Evolutionary conservation across 306 rosid genomes (phyloP).

Genomic region (Chamaecrista fasciculata): DNA sequence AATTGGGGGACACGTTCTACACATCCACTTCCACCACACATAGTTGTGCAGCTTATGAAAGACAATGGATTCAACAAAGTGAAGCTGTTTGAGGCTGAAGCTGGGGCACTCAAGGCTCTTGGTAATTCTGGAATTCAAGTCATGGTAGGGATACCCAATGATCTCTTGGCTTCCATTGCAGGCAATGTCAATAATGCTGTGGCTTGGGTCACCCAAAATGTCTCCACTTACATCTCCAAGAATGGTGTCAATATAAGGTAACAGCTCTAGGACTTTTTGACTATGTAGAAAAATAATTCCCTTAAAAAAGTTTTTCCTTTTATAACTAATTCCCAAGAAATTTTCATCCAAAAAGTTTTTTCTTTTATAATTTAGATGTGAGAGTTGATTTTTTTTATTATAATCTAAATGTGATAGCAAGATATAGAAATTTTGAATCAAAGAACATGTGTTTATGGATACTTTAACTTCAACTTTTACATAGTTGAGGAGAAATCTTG

Average conservation of each 20-base stretch:
- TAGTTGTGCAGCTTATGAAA: conserved; percentile 66
- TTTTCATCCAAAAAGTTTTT: too few species aligned
- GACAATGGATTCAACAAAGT: conserved; percentile 86
- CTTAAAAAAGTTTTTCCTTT: too few species aligned
- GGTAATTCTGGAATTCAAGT: conserved; percentile 75
- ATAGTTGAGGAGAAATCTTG: too few species aligned
- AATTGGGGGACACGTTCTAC: conserved; percentile 86
- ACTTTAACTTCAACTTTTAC: too few species aligned
- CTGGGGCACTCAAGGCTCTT: conserved; percentile 69
- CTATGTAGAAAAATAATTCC: too few species aligned
- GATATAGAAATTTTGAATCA: too few species aligned
- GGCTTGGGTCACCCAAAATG: conserved; percentile 76
- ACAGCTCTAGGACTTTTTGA: too few species aligned
- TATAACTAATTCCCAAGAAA: too few species aligned
- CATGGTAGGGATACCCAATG: conserved; percentile 91
- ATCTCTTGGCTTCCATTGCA: conserved; percentile 67
- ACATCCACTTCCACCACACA: conserved; percentile 63
- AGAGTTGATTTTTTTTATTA: too few species aligned
- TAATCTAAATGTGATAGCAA: too few species aligned
- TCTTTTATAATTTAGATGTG: too few species aligned
- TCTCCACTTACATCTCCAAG: conserved; percentile 65
- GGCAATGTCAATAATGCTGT: conserved; percentile 58
- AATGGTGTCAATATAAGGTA: conserved; percentile 75
- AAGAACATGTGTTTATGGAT: too few species aligned
- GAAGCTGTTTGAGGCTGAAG: conserved; percentile 90